A percentile compares a stretch with the other conserved stretches of the same genome.
Evolutionary conservation across 768 basidiomycete genomes (phyloP).

Genomic region (Dentipellis fragilis): DNA sequence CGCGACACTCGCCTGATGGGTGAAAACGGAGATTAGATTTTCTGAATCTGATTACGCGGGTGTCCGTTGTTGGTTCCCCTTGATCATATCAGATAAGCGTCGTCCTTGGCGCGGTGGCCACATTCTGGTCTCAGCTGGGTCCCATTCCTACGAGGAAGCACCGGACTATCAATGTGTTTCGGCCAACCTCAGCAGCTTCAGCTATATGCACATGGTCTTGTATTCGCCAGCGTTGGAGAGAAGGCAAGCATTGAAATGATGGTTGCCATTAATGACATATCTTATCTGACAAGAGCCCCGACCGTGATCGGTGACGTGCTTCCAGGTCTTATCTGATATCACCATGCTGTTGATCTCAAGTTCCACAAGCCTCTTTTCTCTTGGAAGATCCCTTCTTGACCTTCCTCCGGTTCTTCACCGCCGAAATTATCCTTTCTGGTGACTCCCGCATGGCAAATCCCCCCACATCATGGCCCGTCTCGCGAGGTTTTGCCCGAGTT

Average conservation of each 20-base stretch:
- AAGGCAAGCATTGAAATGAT: too few relatives aligned
- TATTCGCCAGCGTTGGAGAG: too few relatives aligned
- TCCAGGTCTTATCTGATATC: not conserved
- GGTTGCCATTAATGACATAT: too few relatives aligned
- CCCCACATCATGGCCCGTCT: too few relatives aligned
- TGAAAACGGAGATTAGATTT: not conserved
- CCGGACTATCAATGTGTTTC: too few relatives aligned
- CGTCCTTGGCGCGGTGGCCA: not conserved
- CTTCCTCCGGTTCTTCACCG: not conserved
- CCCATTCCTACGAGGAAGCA: too few relatives aligned
- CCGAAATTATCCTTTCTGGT: not conserved
- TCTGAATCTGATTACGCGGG: not conserved
- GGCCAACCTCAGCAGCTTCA: too few relatives aligned
- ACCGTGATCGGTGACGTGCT: not conserved
- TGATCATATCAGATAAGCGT: not conserved
- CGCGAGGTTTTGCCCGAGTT: too few relatives aligned
- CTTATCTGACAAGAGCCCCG: too few relatives aligned
- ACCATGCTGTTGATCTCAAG: not conserved
- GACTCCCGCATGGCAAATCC: not conserved
- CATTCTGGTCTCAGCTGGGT: not conserved
- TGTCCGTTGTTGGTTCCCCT: not conserved
- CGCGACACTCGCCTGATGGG: too few relatives aligned
- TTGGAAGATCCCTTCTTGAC: not conserved
- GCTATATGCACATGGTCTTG: too few relatives aligned
- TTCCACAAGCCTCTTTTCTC: not conserved